Conservation (phyloP, 768 basidiomycete species). For the Lactarius pseudohatsudake region DNA sequence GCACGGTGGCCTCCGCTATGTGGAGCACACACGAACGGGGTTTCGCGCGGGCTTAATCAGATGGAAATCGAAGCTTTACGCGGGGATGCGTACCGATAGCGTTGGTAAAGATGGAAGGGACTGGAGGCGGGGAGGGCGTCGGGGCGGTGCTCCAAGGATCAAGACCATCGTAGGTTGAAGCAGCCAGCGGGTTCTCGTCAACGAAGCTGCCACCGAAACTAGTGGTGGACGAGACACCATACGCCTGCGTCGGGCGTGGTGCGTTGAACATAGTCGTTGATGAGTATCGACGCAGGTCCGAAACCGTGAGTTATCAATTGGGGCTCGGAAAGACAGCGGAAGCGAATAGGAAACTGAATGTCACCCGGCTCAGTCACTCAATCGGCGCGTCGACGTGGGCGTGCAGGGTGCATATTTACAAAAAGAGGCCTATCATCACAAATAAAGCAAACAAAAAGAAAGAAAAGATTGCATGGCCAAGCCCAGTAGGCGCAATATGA, state of each 20-base stretch:
- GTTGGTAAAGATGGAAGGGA: conserved; percentile 44
- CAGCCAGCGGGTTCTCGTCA: conserved; percentile 68
- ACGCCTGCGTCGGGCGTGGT: conserved; percentile 70
- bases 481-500: conserved; percentile 3
- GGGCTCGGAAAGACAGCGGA: neutral
- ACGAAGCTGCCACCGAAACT: conserved; percentile 73
- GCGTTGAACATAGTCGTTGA: conserved; percentile 73
- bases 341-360: conserved; percentile 4
- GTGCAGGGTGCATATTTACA: neutral
- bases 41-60: neutral
- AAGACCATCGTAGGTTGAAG: conserved; percentile 67
- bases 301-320: too few relatives aligned
- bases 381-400: neutral
- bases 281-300: neutral
- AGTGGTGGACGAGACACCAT: conserved; percentile 53
- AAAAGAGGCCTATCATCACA: conserved; percentile 6
- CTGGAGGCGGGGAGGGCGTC: conserved; percentile 62
- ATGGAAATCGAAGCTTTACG: neutral
- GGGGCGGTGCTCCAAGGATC: conserved; percentile 78
- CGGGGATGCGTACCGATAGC: conserved; percentile 23
- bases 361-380: neutral
- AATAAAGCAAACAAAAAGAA: conserved; percentile 4
- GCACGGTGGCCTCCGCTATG: conserved; percentile 77
- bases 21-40: conserved; percentile 13
- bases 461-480: neutral